phyloP scores from a whole-genome alignment of 2,329 filamentous ascomycete species.

The Gnomoniopsis smithogilvyi region DNA sequence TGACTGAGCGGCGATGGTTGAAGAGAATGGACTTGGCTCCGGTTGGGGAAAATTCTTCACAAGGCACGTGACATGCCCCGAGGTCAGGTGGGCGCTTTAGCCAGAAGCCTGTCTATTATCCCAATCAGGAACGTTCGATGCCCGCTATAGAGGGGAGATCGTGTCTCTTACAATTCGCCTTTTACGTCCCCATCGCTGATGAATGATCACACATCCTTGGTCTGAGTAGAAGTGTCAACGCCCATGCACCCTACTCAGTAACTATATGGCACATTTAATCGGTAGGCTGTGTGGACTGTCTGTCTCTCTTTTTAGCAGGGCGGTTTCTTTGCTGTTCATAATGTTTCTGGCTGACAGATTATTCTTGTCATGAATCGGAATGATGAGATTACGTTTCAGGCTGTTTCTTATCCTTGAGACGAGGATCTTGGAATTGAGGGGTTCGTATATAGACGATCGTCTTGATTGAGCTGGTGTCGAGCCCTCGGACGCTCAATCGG shows the following conservation, averaged over 20 bases:
- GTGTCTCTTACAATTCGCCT: neutral
- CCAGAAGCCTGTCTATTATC: neutral
- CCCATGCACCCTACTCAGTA: too few species aligned
- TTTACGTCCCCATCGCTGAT: neutral
- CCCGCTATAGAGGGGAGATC: neutral
- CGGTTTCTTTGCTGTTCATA: too few species aligned
- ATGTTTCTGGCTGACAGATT: too few species aligned
- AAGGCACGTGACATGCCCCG: slow-evolving; percentile 15
- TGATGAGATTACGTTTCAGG: too few species aligned
- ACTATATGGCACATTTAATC: too few species aligned
- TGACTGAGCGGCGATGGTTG: neutral
- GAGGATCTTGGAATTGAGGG: neutral
- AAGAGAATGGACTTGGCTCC: neutral
- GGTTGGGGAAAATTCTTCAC: slow-evolving; percentile 6
- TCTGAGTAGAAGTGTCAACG: too few species aligned
- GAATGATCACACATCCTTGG: too few species aligned
- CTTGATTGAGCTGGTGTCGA: neutral
- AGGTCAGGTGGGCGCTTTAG: neutral
- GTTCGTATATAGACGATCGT: neutral
- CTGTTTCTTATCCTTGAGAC: too few species aligned
- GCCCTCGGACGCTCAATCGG: neutral
- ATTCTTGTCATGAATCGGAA: too few species aligned
- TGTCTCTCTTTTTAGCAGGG: too few species aligned
- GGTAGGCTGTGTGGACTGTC: too few species aligned
- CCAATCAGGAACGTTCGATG: slow-evolving; percentile 2